Percentiles rank a stretch among this genome's conserved stretches.
These are phyloP conservation scores for Parafenestella ontariensis DNA, from an alignment of 2,329 filamentous ascomycete species.

Conservation along the genomic window DNA sequence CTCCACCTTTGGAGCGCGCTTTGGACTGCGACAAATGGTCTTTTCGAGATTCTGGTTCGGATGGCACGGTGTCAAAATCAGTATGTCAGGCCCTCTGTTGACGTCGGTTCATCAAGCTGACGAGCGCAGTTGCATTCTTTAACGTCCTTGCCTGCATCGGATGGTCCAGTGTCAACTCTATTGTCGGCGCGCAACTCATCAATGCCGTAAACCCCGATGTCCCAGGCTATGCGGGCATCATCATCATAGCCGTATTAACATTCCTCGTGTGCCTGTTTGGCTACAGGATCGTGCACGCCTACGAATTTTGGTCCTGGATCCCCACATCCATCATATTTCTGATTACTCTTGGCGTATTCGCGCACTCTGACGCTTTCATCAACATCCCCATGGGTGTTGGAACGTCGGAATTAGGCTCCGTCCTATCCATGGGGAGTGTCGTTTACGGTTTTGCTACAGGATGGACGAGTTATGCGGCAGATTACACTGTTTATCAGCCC, in stretches of 20 bases:
- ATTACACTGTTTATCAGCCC: slow-evolving; percentile 83
- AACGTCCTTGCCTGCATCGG: slow-evolving; percentile 75
- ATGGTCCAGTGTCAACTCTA: slow-evolving; percentile 79
- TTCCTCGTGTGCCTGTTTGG: slow-evolving; percentile 76
- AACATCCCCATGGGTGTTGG: slow-evolving; percentile 68
- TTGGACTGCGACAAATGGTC: slow-evolving; percentile 81
- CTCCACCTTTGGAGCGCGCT: slow-evolving; percentile 76
- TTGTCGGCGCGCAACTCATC: slow-evolving; percentile 80
- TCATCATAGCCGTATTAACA: slow-evolving; percentile 74
- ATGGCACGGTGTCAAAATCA: slow-evolving; percentile 71
- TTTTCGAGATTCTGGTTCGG: slow-evolving; percentile 81
- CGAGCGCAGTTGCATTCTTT: slow-evolving; percentile 64
- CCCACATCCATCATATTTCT: slow-evolving; percentile 76
- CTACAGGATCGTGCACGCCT: slow-evolving; percentile 77
- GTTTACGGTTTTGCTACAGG: slow-evolving; percentile 74
- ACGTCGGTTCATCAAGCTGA: background rate
- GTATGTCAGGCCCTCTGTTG: background rate
- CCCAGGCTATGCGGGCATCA: slow-evolving; percentile 75
- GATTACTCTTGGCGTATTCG: slow-evolving; percentile 72
- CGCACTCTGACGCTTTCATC: slow-evolving; percentile 69
- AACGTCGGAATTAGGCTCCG: slow-evolving; percentile 63
- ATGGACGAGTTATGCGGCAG: slow-evolving; percentile 77
- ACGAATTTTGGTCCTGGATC: slow-evolving; percentile 78
- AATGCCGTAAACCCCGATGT: slow-evolving; percentile 74
- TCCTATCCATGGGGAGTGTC: slow-evolving; percentile 71